Base-by-base conservation (phyloP, 345 rosid species). In the Salix arbutifolia region DNA sequence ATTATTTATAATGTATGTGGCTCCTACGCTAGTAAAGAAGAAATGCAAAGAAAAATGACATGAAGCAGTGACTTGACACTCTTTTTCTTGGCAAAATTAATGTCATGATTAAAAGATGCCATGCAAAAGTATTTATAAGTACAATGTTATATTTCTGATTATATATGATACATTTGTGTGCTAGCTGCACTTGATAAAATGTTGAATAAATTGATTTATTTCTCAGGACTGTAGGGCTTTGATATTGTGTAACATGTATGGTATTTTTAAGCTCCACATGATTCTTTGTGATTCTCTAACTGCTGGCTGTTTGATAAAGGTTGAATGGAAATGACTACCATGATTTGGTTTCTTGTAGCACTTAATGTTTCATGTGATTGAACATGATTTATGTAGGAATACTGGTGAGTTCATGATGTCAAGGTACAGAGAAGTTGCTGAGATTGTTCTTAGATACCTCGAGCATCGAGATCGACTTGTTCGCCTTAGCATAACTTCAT, bases 381-480 rank as follows among this genome's bases (percentile, higher is more conserved):
- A 46, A 71, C 72, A 28, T 65, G n/a, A 56, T 58, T 65, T 83
- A 75, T 78, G 87, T 97, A 96, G 99, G 87, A 96, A 96, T 84
- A 94, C 99, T 1, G 99, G 99, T 33, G 99, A 96, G 81, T 96
- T 96, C 83, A 96, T 96, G 99, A 96, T 93, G 99, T 93, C 98
- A 65, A 90, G 99, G 86, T 92, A 96, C 80, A 88, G 93, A 83
- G 99, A 96, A 89, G 99, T 96, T 67, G 99, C 99, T 25, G 99
- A 96, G 26, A 94, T 96, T 83, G 97, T 96, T 78, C 89, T 96
- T 73, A 91, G 92, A 88, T 96, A 94, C 86, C 88, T 92, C 60
- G 95, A 92, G 82, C 92, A 94, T 81, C 89, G 89, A 80, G 97
- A 96, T 87, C 94, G 93, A 78, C 97, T 96, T 84, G 99, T 94